Evolutionary conservation across 306 rosid species (phyloP).

Genomic region (Casuarina equisetifolia): DNA sequence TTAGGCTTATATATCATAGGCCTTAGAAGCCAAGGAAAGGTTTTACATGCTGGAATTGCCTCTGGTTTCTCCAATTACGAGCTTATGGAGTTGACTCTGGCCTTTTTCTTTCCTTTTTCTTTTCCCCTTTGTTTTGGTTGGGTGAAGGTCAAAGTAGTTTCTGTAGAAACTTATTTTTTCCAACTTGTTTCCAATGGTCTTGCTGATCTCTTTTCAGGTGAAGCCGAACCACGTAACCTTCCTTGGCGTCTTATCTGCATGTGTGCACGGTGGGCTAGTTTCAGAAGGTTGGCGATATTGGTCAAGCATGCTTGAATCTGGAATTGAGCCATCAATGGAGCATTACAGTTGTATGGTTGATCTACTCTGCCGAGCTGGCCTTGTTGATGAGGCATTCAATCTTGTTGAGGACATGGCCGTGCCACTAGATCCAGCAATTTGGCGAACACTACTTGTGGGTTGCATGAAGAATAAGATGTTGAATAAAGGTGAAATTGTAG

Average conservation of each 20-base stretch:
- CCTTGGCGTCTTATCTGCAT: slow-evolving; percentile 27
- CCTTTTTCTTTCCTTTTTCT: background rate
- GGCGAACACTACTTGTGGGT: slow-evolving; percentile 22
- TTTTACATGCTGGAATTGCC: background rate
- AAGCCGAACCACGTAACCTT: slow-evolving; percentile 26
- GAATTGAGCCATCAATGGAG: slow-evolving; percentile 31
- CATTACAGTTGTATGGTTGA: slow-evolving; percentile 34
- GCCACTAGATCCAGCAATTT: slow-evolving; percentile 24
- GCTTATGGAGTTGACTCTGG: background rate
- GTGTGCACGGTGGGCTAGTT: slow-evolving; percentile 26
- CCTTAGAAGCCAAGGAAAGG: background rate
- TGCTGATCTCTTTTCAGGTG: slow-evolving; percentile 19
- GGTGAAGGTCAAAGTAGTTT: background rate
- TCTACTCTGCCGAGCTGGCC: slow-evolving; percentile 26
- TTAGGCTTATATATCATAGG: background rate
- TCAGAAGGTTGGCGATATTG: slow-evolving; percentile 27
- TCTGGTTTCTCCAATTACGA: background rate
- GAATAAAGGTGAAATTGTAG: slow-evolving; percentile 18
- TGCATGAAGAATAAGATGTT: slow-evolving; percentile 28
- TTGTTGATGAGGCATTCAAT: slow-evolving; percentile 20
- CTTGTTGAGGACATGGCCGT: slow-evolving; percentile 16
- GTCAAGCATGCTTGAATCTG: slow-evolving; percentile 32
- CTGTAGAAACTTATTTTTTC: background rate
- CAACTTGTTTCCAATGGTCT: background rate
- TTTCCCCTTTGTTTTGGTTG: background rate